Base-by-base conservation (phyloP, 176 grass and related monocot species). In the Eragrostis nindensis region DNA sequence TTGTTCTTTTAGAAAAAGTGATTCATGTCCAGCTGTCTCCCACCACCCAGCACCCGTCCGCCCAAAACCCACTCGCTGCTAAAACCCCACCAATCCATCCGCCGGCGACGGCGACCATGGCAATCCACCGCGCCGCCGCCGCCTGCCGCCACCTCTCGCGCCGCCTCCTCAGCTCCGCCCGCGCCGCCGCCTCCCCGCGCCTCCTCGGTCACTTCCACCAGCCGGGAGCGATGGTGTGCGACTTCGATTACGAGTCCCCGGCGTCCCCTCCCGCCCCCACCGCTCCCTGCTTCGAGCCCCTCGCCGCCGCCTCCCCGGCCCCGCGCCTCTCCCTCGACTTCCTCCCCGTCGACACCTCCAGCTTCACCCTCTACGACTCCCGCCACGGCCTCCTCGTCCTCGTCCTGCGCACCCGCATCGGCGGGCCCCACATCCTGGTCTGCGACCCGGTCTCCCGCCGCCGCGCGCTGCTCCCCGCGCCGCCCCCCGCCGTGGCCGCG, bases 351-450 rank as follows among this genome's bases (percentile, higher is more conserved):
- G 10, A 69, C 43, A 21, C 29, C 65, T 49, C 54, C 53, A 1
- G 8, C 43, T 44, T 85, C 44, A 62, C 44, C 43, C 45, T 78
- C 74, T 26, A 21, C 43, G 54, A 76, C 55, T 69, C 36, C 16
- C 43, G 47, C 66, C 76, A 63, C 44, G 14, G 50, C 19, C 73
- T 86, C 74, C 26, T 86, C 32, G 32, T 36, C 26, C 70, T 86
- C 10, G 26, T 86, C 4, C 61, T 80, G 60, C 59, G 15, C 41
- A 11, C 0, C 12, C 11, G 24, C 13, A 38, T 12, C 52, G 12
- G 15, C 69, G 1, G 60, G 46, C 25, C 77, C 4, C 19, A 40
- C 49, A 2, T 86, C 69, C 76, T 74, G 60, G 61, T 66, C 61
- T 3, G 27, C 66, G 27, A 86, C 76, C 67, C 57, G 0, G 57